These are phyloP conservation scores for Arachis monticola DNA, from an alignment of 331 rosid species.

Conservation along the genomic window DNA sequence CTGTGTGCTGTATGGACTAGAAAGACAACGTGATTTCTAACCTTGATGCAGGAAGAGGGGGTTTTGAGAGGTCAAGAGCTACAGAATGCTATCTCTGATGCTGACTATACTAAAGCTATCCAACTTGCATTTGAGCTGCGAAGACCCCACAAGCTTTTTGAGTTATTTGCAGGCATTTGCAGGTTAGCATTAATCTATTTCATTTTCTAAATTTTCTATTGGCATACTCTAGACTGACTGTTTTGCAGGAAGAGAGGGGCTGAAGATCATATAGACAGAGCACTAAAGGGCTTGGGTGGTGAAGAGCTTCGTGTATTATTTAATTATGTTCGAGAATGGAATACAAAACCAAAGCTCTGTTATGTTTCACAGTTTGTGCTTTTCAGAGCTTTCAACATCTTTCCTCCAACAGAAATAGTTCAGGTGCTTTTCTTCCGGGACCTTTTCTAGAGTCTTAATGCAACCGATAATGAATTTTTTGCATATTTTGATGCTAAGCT, in stretches of 20 bases:
- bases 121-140: constrained; percentile 83
- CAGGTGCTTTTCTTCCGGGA: constrained; percentile 53
- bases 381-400: constrained; percentile 67
- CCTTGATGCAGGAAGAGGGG: constrained; percentile 77
- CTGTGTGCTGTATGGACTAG: background rate
- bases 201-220: constrained; percentile 4
- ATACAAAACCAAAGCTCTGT: constrained; percentile 86
- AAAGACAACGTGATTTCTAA: constrained; percentile 19
- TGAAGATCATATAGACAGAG: constrained; percentile 63
- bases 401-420: constrained; percentile 71
- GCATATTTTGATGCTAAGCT: constrained; percentile 10
- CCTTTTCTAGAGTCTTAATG: background rate
- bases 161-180: constrained; percentile 71
- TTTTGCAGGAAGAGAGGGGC: constrained; percentile 68
- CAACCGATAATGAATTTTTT: constrained; percentile 11
- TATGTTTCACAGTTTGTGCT: constrained; percentile 86
- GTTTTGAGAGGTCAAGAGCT: constrained; percentile 93
- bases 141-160: constrained; percentile 78
- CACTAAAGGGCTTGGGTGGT: constrained; percentile 58
- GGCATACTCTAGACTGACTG: constrained; percentile 33
- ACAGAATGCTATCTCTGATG: constrained; percentile 88
- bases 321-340: constrained; percentile 87
- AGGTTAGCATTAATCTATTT: constrained; percentile 57
- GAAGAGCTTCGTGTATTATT: constrained; percentile 68
- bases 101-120: constrained; percentile 83